phyloP scores from a whole-genome alignment of 495 filamentous ascomycete species.

The Hypoxylon crocopeplum region DNA sequence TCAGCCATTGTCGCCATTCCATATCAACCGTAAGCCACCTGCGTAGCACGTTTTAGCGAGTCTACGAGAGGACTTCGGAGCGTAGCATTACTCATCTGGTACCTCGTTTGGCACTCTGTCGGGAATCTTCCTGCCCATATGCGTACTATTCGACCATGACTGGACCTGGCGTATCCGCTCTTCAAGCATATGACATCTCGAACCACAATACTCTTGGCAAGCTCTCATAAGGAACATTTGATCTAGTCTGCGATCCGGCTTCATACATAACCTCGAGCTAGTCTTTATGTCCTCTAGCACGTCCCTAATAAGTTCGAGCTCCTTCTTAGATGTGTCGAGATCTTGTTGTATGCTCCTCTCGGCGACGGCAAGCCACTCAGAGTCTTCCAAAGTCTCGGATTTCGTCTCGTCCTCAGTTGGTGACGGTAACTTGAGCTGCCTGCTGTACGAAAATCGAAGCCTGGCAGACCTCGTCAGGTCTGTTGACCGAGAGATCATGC shows the following conservation, averaged over 20 bases:
- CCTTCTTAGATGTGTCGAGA: conserved; percentile 31
- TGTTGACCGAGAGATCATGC: too few species aligned
- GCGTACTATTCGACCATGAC: conserved; percentile 15
- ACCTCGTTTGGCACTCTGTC: conserved; percentile 35
- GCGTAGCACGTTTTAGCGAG: neutral
- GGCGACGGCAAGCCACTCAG: conserved; percentile 26
- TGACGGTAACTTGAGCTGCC: neutral
- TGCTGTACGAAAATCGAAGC: too few species aligned
- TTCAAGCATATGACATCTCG: conserved; percentile 30
- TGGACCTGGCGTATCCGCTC: conserved; percentile 35
- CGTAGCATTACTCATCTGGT: too few species aligned
- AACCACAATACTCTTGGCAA: conserved; percentile 36
- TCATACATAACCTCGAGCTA: neutral
- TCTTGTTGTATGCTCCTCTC: conserved; percentile 16
- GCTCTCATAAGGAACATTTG: conserved; percentile 27
- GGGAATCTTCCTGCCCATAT: conserved; percentile 20
- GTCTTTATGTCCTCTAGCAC: conserved; percentile 23
- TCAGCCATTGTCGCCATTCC: conserved; percentile 38
- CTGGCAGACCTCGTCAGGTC: too few species aligned
- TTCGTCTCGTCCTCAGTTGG: neutral
- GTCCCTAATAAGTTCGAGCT: conserved; percentile 32
- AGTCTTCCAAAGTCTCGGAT: neutral
- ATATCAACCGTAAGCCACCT: conserved; percentile 33
- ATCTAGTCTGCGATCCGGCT: neutral
- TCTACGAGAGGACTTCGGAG: neutral